These are phyloP conservation scores for Hura crepitans DNA, from an alignment of 441 rosid genomes.

Conservation along the genomic window DNA sequence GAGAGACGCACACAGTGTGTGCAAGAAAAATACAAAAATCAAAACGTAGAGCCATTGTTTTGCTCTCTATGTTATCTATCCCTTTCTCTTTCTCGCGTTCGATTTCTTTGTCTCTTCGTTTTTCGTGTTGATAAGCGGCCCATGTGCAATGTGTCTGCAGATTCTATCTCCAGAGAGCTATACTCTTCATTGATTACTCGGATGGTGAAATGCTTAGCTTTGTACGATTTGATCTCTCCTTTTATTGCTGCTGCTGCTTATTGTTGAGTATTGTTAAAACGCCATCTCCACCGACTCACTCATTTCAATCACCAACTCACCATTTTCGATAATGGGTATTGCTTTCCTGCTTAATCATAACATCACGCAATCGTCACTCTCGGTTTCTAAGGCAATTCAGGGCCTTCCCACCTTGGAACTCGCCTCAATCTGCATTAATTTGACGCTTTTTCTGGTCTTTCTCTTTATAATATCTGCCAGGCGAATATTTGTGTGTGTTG, in stretches of 20 bases:
- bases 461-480: conserved; percentile 62
- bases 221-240: conserved; percentile 35
- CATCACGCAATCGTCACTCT: conserved; percentile 22
- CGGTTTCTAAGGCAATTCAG: conserved; percentile 34
- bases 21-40: conserved; percentile 1
- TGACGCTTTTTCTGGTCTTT: conserved; percentile 57
- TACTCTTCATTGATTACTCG: conserved; percentile 29
- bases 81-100: conserved; percentile 5
- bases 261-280: conserved; percentile 7
- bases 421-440: conserved; percentile 65
- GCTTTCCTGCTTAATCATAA: conserved; percentile 34
- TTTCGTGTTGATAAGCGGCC: conserved; percentile 34
- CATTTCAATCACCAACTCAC: conserved; percentile 25
- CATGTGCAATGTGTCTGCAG: conserved; percentile 66
- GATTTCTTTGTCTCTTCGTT: conserved; percentile 26
- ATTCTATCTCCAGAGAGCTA: conserved; percentile 31
- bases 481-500: conserved; percentile 59
- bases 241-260: conserved; percentile 13
- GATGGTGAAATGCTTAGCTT: conserved; percentile 67
- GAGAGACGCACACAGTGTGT: conserved; percentile 28
- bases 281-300: conserved; percentile 27
- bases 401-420: conserved; percentile 63
- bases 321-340: conserved; percentile 44
- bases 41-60: not conserved
- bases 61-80: conserved; percentile 5